phyloP scores from a whole-genome alignment of 2,329 filamentous ascomycete genomes.

The Penicillium griseofulvum region DNA sequence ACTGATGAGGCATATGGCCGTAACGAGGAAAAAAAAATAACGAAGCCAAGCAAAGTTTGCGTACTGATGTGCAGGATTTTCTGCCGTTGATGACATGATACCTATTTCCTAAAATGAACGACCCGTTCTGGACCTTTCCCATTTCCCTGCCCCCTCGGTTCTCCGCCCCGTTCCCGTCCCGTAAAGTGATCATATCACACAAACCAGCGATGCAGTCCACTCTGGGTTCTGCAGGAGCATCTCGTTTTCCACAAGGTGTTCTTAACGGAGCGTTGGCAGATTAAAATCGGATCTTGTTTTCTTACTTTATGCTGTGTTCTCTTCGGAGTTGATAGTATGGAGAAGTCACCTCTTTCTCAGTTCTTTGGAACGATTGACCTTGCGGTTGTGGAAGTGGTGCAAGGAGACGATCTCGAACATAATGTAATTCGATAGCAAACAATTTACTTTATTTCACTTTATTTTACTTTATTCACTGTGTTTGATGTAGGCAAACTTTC shows the following conservation, averaged over 20 bases:
- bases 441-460: not conserved
- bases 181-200: conserved; percentile 11
- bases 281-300: conserved; percentile 36
- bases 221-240: conserved; percentile 69
- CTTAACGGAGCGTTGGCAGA: conserved; percentile 86
- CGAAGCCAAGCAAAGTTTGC: conserved; percentile 9
- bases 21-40: conserved; percentile 17
- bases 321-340: conserved; percentile 5
- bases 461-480: not conserved
- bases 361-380: conserved; percentile 13
- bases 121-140: conserved; percentile 1
- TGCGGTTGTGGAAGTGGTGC: conserved; percentile 16
- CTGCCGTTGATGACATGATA: conserved; percentile 25
- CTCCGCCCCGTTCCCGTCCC: conserved; percentile 7
- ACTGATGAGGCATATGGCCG: conserved; percentile 30
- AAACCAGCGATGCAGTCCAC: conserved; percentile 69
- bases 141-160: not conserved
- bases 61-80: conserved; percentile 22
- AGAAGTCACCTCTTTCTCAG: conserved; percentile 8
- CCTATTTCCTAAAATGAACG: conserved; percentile 19
- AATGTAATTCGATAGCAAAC: conserved; percentile 8
- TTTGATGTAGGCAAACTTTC: not conserved
- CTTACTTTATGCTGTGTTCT: conserved; percentile 24
- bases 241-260: conserved; percentile 62
- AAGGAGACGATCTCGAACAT: conserved; percentile 15